Evolutionary conservation across 768 basidiomycete genomes (phyloP).

Genomic region (Lactarius hatsudake): DNA sequence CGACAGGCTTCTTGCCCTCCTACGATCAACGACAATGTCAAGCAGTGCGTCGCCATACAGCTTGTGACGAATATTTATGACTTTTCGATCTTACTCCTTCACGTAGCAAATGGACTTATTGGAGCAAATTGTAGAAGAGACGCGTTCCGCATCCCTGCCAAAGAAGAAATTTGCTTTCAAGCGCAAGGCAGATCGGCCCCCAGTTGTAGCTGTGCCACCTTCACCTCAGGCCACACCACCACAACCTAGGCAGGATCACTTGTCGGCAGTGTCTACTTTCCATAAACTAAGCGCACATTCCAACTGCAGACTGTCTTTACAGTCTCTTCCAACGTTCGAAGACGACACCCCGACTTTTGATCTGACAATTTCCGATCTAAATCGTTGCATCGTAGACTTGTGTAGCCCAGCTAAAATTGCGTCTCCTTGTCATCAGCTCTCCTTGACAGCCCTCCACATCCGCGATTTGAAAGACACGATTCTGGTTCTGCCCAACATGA

Average conservation of each 20-base stretch:
- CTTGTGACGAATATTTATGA: not conserved
- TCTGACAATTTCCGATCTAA: slow-evolving; percentile 64
- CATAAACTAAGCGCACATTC: slow-evolving; percentile 46
- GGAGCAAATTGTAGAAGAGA: slow-evolving; percentile 52
- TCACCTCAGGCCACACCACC: not conserved
- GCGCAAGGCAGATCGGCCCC: slow-evolving; percentile 37
- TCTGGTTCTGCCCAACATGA: slow-evolving; percentile 59
- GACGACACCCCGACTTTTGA: slow-evolving; percentile 43
- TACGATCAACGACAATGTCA: slow-evolving; percentile 77
- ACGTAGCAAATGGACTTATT: slow-evolving; percentile 63
- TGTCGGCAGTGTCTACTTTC: slow-evolving; percentile 31
- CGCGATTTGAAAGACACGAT: slow-evolving; percentile 58
- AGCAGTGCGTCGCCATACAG: slow-evolving; percentile 43
- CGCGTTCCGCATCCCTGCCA: slow-evolving; percentile 44
- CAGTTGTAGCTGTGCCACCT: not conserved
- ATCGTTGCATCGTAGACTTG: slow-evolving; percentile 70
- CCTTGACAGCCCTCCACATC: slow-evolving; percentile 61
- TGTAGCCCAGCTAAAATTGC: slow-evolving; percentile 10
- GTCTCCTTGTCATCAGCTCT: slow-evolving; percentile 22
- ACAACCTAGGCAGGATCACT: slow-evolving; percentile 18
- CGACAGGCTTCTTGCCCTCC: slow-evolving; percentile 59
- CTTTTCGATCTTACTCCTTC: not conserved
- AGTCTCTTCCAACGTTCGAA: slow-evolving; percentile 34
- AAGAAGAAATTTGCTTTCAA: slow-evolving; percentile 73
- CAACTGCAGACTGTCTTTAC: slow-evolving; percentile 45